Evolutionary conservation across 148 eudicot species (phyloP).

Genomic region (Amaranthus hypochondriacus): DNA sequence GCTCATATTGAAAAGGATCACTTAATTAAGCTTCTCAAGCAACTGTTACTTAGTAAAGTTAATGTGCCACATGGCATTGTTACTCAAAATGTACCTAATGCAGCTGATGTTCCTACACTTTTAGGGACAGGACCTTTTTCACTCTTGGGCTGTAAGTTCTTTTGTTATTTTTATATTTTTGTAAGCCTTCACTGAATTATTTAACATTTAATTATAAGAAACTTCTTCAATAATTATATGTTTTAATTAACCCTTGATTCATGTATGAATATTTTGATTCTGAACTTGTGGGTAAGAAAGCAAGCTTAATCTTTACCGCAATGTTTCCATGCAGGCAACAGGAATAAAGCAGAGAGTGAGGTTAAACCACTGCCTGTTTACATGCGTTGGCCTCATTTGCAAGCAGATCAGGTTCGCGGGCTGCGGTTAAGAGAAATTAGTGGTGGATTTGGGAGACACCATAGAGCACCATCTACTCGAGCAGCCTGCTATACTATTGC

Average conservation of each 20-base stretch:
- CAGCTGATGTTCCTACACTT: constrained; percentile 88
- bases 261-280: not conserved
- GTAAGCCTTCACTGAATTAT: not conserved
- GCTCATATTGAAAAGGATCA: constrained; percentile 83
- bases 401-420: constrained; percentile 85
- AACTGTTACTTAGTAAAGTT: constrained; percentile 49
- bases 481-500: constrained; percentile 93
- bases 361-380: constrained; percentile 44
- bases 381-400: constrained; percentile 92
- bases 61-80: constrained; percentile 34
- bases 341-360: constrained; percentile 31
- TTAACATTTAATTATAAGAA: not conserved
- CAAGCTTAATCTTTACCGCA: not conserved
- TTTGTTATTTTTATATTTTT: constrained; percentile 7
- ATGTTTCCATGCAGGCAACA: constrained; percentile 45
- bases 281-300: not conserved
- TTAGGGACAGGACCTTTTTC: constrained; percentile 91
- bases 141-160: constrained; percentile 60
- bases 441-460: constrained; percentile 92
- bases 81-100: constrained; percentile 56
- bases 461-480: constrained; percentile 81
- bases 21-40: constrained; percentile 85
- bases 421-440: constrained; percentile 90
- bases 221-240: not conserved
- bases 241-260: not conserved